These are phyloP conservation scores for Phytophthora chlamydospora DNA, from an alignment of 352 stramenopile genomes.

Conservation along the genomic window DNA sequence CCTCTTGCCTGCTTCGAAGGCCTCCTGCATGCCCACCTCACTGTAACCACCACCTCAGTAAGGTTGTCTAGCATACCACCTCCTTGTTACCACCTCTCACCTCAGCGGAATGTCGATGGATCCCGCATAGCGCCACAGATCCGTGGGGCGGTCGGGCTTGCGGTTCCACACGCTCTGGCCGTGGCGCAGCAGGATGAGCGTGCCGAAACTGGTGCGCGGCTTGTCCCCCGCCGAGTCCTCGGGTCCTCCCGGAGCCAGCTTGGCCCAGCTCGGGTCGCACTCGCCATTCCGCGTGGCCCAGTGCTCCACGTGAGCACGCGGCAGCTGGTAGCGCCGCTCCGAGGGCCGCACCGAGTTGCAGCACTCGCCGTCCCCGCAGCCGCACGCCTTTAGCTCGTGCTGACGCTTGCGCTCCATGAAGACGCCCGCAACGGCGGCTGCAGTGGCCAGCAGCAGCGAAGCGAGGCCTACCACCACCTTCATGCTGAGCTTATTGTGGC, in stretches of 20 bases:
- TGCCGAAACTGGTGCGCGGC: slow-evolving; percentile 65
- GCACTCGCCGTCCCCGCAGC: slow-evolving; percentile 74
- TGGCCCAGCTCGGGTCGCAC: slow-evolving; percentile 67
- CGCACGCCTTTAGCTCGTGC: slow-evolving; percentile 44
- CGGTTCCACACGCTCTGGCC: slow-evolving; percentile 88
- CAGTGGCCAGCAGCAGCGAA: slow-evolving; percentile 31
- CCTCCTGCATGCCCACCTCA: slow-evolving; percentile 85
- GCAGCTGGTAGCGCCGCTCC: slow-evolving; percentile 76
- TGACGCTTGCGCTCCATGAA: slow-evolving; percentile 42
- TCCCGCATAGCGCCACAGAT: slow-evolving; percentile 83
- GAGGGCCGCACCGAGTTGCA: slow-evolving; percentile 68
- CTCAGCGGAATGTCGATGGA: slow-evolving; percentile 85
- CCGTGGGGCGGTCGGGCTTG: slow-evolving; percentile 71
- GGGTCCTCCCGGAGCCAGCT: slow-evolving; percentile 41
- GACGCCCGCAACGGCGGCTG: slow-evolving; percentile 27
- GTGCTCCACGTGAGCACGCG: slow-evolving; percentile 71
- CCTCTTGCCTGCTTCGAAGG: slow-evolving; percentile 75
- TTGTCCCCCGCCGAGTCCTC: slow-evolving; percentile 26
- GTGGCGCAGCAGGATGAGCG: slow-evolving; percentile 84
- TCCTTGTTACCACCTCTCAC: slow-evolving; percentile 13
- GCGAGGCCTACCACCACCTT: slow-evolving; percentile 36
- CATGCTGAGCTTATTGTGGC: slow-evolving; percentile 20
- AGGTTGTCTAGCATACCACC: background rate
- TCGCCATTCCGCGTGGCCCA: slow-evolving; percentile 61
- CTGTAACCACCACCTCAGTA: slow-evolving; percentile 25